A percentile compares a stretch with the other conserved stretches of the same genome.
Conservation (phyloP, 345 rosid species). For the Brassica napus region Da-Ae NC_063441.1:6061501-6062000, state of each 20-base stretch:
- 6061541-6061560: neutral
- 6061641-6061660: neutral
- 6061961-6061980: neutral
- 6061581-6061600: neutral
- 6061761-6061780: neutral
- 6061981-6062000: neutral
- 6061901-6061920: too few species aligned
- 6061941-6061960: neutral
- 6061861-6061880: neutral
- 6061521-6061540: slow-evolving; percentile 19
- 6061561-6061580: neutral
- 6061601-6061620: neutral
- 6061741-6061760: neutral
- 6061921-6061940: too few species aligned
- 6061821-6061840: neutral
- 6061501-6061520: neutral
- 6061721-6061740: neutral
- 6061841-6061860: neutral
- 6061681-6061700: neutral
- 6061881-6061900: too few species aligned
- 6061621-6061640: neutral
- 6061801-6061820: neutral
- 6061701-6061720: neutral
- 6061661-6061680: neutral
- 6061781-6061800: neutral